Conservation (phyloP, 2,329 filamentous ascomycete species). For the Penicillium sp. region DNA sequence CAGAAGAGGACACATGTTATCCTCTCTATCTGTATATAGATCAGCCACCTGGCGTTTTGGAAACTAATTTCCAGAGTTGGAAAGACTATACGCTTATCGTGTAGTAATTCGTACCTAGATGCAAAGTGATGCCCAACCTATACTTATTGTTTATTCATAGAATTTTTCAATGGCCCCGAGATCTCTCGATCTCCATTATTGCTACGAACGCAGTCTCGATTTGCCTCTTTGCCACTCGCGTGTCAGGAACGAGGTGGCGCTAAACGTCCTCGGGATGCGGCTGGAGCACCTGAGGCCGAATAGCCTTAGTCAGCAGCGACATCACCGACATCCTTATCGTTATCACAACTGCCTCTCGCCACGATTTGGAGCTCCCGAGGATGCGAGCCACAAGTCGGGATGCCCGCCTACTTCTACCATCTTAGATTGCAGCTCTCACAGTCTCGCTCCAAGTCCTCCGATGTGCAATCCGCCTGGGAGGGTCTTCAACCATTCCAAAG, state of each 20-base stretch:
- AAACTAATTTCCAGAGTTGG: no score
- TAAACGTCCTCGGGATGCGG: neutral
- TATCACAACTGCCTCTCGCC: conserved; percentile 1
- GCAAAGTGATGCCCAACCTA: no score
- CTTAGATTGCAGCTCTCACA: conserved; percentile 57
- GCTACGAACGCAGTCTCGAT: neutral
- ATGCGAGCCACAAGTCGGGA: conserved; percentile 43
- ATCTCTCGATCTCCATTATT: no score
- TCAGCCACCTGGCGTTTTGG: no score
- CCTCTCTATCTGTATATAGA: no score
- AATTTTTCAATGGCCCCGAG: no score
- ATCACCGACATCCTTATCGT: conserved; percentile 3
- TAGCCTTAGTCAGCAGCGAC: conserved; percentile 1
- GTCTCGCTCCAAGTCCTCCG: conserved; percentile 14
- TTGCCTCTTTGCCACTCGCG: conserved; percentile 10
- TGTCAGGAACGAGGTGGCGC: conserved; percentile 10
- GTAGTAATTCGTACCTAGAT: no score
- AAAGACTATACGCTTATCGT: no score
- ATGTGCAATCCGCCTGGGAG: conserved; percentile 40
- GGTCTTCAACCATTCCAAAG: conserved; percentile 40
- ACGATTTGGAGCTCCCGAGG: conserved; percentile 11
- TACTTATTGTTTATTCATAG: no score
- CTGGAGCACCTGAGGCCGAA: no score
- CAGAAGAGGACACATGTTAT: no score
- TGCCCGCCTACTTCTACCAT: conserved; percentile 67